These are phyloP conservation scores for Pholiota conissans DNA, from an alignment of 768 basidiomycete genomes.

Conservation along the genomic window DNA sequence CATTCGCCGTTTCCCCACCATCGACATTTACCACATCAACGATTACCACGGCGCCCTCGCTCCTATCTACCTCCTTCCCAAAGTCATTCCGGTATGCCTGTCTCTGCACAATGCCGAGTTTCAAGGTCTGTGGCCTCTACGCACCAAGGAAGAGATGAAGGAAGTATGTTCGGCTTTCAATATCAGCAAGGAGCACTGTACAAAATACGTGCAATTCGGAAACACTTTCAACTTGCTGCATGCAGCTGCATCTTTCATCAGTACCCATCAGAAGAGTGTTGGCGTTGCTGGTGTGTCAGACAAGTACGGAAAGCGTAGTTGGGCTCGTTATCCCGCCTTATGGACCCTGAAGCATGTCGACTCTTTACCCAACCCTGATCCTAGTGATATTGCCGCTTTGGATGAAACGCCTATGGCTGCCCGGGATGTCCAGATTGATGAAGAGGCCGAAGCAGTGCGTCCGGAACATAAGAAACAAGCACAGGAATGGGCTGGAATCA, in stretches of 20 bases:
- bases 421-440: constrained; percentile 75
- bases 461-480: constrained; percentile 91
- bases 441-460: constrained; percentile 82
- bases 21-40: constrained; percentile 95
- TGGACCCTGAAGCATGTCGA: constrained; percentile 97
- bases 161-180: constrained; percentile 98
- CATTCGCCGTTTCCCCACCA: constrained; percentile 79
- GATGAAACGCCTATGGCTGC: constrained; percentile 76
- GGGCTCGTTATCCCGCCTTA: constrained; percentile 94
- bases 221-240: constrained; percentile 97
- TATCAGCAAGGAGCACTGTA: constrained; percentile 93
- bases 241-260: constrained; percentile 91
- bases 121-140: constrained; percentile 94
- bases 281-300: constrained; percentile 97
- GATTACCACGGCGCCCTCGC: constrained; percentile 94
- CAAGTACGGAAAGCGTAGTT: constrained; percentile 96
- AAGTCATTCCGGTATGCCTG: constrained; percentile 85
- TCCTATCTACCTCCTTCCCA: constrained; percentile 88
- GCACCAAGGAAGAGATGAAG: constrained; percentile 98
- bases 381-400: constrained; percentile 90
- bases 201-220: constrained; percentile 96
- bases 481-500: constrained; percentile 94
- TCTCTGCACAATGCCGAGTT: constrained; percentile 97
- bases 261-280: constrained; percentile 87
- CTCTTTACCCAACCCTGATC: constrained; percentile 93